Percentiles rank a stretch among this genome's conserved stretches.
Evolutionary conservation across 345 rosid species (phyloP).

Genomic region (Eucalyptus sp.): DNA sequence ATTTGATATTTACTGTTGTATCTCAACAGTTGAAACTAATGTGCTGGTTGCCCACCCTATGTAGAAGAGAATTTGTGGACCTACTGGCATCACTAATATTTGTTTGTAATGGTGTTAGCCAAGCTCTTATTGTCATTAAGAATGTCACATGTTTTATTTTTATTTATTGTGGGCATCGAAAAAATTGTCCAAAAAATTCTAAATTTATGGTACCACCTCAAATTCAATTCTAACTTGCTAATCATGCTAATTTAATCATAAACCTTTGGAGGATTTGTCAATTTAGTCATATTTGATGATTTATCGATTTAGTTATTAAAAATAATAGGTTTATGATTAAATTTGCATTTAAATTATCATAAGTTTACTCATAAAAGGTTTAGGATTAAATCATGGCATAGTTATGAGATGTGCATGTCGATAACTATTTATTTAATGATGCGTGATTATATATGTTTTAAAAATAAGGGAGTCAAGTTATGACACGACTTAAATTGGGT

Average conservation of each 20-base stretch:
- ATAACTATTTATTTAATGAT: too few relatives aligned
- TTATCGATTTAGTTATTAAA: too few relatives aligned
- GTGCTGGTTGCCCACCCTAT: neutral
- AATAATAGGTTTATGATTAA: too few relatives aligned
- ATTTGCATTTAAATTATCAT: too few relatives aligned
- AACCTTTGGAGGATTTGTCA: too few relatives aligned
- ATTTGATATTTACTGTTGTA: neutral
- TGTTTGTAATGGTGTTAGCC: neutral
- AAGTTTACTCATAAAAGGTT: too few relatives aligned
- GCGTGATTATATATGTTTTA: neutral
- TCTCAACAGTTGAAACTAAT: neutral
- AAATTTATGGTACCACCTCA: accelerated
- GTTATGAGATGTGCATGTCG: neutral
- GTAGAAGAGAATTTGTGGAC: neutral
- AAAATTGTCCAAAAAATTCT: neutral
- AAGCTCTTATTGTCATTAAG: neutral
- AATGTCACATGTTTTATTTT: neutral
- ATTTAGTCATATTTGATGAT: too few relatives aligned
- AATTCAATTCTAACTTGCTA: too few relatives aligned
- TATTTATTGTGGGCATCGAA: neutral
- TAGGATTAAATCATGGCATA: too few relatives aligned
- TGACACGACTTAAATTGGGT: neutral
- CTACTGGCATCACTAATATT: neutral
- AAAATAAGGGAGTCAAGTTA: neutral
- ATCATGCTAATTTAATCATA: too few relatives aligned